Base-by-base conservation (phyloP, 2,329 filamentous ascomycete genomes). In the Byssoonygena ceratinophila region DNA sequence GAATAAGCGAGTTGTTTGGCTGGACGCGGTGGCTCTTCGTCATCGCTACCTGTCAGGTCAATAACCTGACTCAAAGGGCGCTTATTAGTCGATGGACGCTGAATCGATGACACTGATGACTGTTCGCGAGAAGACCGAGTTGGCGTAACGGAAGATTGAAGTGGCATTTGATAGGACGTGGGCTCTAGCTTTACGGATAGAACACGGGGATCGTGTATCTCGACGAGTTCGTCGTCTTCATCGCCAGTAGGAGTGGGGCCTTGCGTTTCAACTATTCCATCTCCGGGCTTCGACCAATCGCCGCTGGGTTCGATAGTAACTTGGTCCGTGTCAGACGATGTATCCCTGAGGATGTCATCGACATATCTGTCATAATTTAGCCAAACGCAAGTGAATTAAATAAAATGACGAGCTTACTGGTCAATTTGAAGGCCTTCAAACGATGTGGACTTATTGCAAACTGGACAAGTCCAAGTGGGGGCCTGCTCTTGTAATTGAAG, bases 401-500 rank as follows among this genome's bases (percentile, higher is more conserved):
- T 16, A 11, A 23, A n/a, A 46, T 22, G 22, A 23, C 36, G 34
- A 41, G 71, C 81, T 69, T 75, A 92, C 80, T 92, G 85, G 60
- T 98, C 92, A 27, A 97, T 81, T 9, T 87, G 88, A 22, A 98
- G 72, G 45, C 80, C 82, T 47, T 91, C 85, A 66, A 87, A 98
- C 0, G 83, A 81, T 1, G 89, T 83, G 0, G 80, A 71, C 63
- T 90, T 94, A 68, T 84, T 91, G 73, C 92, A 98, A 20, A 96
- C 84, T 0, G 92, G 92, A 63, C 92, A 98, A n/a, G 82, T 76
- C 92, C 92, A 98, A 16, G 92, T 94, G 0, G 92, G 92, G 0
- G 88, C 91, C 72, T 98, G 92, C 66, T 97, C 89, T 66, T 97
- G 91, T 25, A 98, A 72, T 61, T 95, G 87, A 18, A 98, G 76